phyloP scores from a whole-genome alignment of 495 filamentous ascomycete genomes.

The Letharia columbiana region DNA sequence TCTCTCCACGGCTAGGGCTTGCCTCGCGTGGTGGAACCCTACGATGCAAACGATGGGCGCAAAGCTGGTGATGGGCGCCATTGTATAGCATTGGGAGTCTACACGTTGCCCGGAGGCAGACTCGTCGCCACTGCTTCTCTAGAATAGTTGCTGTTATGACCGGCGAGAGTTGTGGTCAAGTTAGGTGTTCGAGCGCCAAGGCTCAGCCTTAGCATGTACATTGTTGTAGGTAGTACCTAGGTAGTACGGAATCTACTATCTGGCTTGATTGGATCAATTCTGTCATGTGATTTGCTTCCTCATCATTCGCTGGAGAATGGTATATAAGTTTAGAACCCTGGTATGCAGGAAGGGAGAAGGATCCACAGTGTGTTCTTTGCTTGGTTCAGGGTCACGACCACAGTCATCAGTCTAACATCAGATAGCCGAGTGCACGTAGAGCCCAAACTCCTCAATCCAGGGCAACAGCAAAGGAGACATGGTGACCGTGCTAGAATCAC shows the following conservation, averaged over 20 bases:
- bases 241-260: neutral
- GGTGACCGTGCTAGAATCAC: neutral
- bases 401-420: conserved; percentile 9
- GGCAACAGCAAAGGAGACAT: neutral
- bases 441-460: conserved; percentile 7
- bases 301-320: conserved; percentile 3
- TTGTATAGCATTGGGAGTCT: conserved; percentile 11
- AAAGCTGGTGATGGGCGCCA: conserved; percentile 15
- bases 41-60: conserved; percentile 73
- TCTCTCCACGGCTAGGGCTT: conserved; percentile 24
- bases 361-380: conserved; percentile 3
- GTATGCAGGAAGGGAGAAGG: neutral
- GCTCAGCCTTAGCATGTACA: neutral
- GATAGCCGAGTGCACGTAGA: conserved; percentile 10
- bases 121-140: neutral
- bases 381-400: neutral
- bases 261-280: neutral
- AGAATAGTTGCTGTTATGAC: neutral
- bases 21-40: conserved; percentile 93
- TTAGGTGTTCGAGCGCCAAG: neutral
- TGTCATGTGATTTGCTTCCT: neutral
- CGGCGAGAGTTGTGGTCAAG: neutral
- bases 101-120: neutral
- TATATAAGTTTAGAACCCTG: conserved; percentile 8
- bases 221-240: neutral